Evolutionary conservation across 2,329 filamentous ascomycete genomes (phyloP), one percentile per base, ranked within the genome.

Genomic region (Fusarium sp.): DNA sequence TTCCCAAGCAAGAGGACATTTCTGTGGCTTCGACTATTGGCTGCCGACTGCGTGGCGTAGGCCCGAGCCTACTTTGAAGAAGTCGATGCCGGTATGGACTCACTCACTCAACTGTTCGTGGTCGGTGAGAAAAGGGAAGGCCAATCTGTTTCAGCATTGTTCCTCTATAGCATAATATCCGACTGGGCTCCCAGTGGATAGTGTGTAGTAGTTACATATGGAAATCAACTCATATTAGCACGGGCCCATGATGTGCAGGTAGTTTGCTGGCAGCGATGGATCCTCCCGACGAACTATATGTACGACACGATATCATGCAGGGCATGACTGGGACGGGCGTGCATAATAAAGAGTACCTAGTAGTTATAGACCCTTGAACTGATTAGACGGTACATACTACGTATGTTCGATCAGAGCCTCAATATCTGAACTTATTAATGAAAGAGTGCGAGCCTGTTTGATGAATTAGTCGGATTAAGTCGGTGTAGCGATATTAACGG

Each of bases 161-260:
- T 13, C 4, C 10, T 30, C 28, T 30, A 30, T 30, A 30, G 10
- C 10, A 30, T 30, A 5, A 8, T 24, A 11, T 22, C 22, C 9
- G 37, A 33, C 22, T 22, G 32, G 20, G 40, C 20, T 40, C n/a
- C 28, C 44, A 11, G 26, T 37, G 17, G 35, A 37, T 49, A 9
- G 26, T 37, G 7, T 7, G 9, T 49, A 13, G 19, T 50, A 22
- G 11, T 15, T 26, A 14, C 30, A 49, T 49, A 47, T 65, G 33
- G 19, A 32, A 50, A 30, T 51, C 45, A 47, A 62, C 28, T 40
- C 48, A 67, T 64, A 62, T 55, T 51, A 67, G 65, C 63, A 67
- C 37, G 48, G 65, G 58, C 58, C 65, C 63, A 48, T 50, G 58
- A 47, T 54, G 47, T 67, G 58, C 52, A 50, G 45, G 40, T 37